Conservation (phyloP, 306 rosid species). For the Vigna mungo region DNA sequence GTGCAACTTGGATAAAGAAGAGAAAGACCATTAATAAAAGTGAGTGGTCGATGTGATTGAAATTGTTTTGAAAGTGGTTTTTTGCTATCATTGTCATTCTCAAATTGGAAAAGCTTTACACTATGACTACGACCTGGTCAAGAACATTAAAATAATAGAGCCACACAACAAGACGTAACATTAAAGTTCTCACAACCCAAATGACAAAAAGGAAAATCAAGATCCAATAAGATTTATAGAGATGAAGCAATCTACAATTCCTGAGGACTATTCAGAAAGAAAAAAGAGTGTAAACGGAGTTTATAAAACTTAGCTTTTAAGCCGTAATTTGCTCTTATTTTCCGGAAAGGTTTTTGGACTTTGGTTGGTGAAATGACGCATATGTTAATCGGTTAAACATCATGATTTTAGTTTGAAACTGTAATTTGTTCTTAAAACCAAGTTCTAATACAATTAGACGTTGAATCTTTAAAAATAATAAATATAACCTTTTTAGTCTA, state of each 20-base stretch:
- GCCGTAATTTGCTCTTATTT: not conserved
- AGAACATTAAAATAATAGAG: not conserved
- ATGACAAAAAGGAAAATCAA: not conserved
- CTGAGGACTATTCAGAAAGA: not conserved
- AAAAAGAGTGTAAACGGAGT: not conserved
- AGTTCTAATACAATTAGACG: too few species aligned
- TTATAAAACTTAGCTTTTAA: not conserved
- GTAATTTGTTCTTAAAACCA: too few species aligned
- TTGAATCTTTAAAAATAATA: too few species aligned
- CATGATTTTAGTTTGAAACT: too few species aligned
- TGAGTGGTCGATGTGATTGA: not conserved
- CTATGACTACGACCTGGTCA: not conserved
- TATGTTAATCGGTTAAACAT: too few species aligned
- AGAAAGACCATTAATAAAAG: not conserved
- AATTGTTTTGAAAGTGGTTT: not conserved
- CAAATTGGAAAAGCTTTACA: not conserved
- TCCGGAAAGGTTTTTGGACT: not conserved
- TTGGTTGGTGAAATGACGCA: not conserved
- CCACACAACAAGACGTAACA: not conserved
- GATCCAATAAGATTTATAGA: not conserved
- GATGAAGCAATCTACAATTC: conserved; percentile 16
- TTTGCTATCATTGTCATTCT: not conserved
- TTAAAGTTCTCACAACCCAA: conserved; percentile 2
- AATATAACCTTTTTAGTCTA: too few species aligned
- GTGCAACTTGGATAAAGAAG: not conserved